These are phyloP conservation scores for Zygoascus tannicola DNA, from an alignment of 805 yeast species.

Conservation along the genomic window DNA sequence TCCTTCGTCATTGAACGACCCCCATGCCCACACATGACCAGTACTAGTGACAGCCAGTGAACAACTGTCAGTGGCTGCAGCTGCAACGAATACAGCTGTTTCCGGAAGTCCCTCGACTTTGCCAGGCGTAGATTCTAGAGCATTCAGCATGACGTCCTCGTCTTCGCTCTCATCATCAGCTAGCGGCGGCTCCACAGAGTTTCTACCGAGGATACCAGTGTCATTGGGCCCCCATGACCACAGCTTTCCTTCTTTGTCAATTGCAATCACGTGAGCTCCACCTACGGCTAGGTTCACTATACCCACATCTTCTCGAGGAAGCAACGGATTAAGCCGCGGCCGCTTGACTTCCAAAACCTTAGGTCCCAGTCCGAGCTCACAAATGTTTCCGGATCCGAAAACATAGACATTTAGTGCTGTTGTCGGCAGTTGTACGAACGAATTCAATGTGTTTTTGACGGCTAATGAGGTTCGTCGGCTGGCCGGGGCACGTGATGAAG, in stretches of 20 bases:
- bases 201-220: conserved; percentile 83
- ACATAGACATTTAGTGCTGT: conserved; percentile 68
- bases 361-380: conserved; percentile 97
- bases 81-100: conserved; percentile 54
- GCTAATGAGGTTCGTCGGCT: background rate
- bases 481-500: background rate
- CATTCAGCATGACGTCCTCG: conserved; percentile 78
- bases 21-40: conserved; percentile 96
- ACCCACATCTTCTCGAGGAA: conserved; percentile 52
- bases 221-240: conserved; percentile 99
- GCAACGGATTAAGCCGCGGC: conserved; percentile 80
- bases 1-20: conserved; percentile 84
- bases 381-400: conserved; percentile 96
- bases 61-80: conserved; percentile 88
- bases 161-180: conserved; percentile 52
- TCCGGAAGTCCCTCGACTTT: conserved; percentile 54
- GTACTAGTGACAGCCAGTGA: conserved; percentile 69
- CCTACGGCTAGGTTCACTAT: conserved; percentile 88
- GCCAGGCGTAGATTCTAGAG: conserved; percentile 81
- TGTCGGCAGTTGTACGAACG: conserved; percentile 27
- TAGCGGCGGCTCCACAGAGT: conserved; percentile 51
- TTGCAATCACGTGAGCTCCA: conserved; percentile 87
- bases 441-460: background rate
- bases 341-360: conserved; percentile 89
- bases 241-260: conserved; percentile 64